These are phyloP conservation scores for Chaetomiaceae sp. DNA, from an alignment of 2,329 filamentous ascomycete species.

Conservation along the genomic window DNA sequence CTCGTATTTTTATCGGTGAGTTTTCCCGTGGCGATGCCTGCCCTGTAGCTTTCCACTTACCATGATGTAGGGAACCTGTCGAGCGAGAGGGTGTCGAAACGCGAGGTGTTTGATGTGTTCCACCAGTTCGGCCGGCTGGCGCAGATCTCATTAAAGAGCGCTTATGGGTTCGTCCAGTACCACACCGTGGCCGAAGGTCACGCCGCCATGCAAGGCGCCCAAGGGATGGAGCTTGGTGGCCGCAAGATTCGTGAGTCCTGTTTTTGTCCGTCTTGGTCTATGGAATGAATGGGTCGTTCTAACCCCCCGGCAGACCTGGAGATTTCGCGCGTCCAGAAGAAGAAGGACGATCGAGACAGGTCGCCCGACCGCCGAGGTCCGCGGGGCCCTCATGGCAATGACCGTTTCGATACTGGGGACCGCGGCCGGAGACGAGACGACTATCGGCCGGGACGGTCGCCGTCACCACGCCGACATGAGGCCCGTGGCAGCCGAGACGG, in stretches of 20 bases:
- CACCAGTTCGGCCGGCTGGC: slow-evolving; percentile 79
- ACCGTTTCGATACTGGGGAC: slow-evolving; percentile 47
- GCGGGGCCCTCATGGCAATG: slow-evolving; percentile 40
- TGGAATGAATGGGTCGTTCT: too few relatives aligned
- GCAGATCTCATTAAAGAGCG: slow-evolving; percentile 93
- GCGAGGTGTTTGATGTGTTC: slow-evolving; percentile 89
- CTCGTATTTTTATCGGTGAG: slow-evolving; percentile 76
- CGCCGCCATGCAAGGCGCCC: slow-evolving; percentile 69
- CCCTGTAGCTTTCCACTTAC: slow-evolving; percentile 26
- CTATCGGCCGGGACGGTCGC: slow-evolving; percentile 57
- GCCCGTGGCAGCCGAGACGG: slow-evolving; percentile 57
- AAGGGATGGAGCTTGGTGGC: slow-evolving; percentile 78
- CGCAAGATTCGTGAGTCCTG: slow-evolving; percentile 78
- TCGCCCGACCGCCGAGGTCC: slow-evolving; percentile 54
- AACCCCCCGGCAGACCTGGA: slow-evolving; percentile 63
- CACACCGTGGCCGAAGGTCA: slow-evolving; percentile 70
- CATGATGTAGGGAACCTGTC: slow-evolving; percentile 75
- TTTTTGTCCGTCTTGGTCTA: neutral
- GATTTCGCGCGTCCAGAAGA: slow-evolving; percentile 82
- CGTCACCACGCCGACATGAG: slow-evolving; percentile 53
- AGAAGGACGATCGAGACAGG: slow-evolving; percentile 54
- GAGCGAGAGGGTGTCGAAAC: slow-evolving; percentile 87
- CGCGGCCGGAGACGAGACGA: slow-evolving; percentile 55
- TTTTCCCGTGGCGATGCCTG: neutral
- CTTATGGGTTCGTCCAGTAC: slow-evolving; percentile 96